Evolutionary conservation across 1,139 yeast genomes (phyloP), one percentile per base, ranked within the genome.

Genomic region (Meyerozyma elateridarum): DNA sequence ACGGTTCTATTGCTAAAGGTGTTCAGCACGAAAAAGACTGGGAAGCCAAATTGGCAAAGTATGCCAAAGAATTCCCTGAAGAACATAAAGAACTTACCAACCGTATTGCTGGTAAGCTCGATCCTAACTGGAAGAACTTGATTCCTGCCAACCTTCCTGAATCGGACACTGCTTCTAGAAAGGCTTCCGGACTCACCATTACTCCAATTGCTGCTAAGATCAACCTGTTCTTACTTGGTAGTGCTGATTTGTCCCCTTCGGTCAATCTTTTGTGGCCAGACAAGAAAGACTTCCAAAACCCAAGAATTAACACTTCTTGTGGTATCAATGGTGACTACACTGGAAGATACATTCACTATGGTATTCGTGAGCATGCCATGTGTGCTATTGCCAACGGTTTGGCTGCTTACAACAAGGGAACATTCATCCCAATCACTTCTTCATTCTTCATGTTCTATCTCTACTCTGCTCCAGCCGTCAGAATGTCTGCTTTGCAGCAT

Each of bases 321-420:
- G 59, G 58, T 9, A 39, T 49, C 19, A 41, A 45, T 20, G 59
- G 60, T 20, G 46, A 50, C 34, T 53, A 51, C 30, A 16, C 43
- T 6, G 61, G 64, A 6, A 37, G 61, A 28, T 54, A 53, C 32
- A 45, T 58, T 17, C 56, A 56, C 30, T 59, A 48, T 37, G 66
- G 66, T 26, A 45, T 61, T 18, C 44, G 66, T 30, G 66, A 60
- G 39, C 63, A 56, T 36, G 61, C 60, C 5, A 60, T 60, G 66
- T 55, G 51, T n/a, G 51, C 59, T 1, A 46, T 60, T 36, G 48
- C 64, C 12, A 60, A 61, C 34, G 66, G 66, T 27, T 53, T 60
- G 20, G 55, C 65, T n/a, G 64, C 65, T 13, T 60, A 37, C 38
- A 45, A 44, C 34, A 39, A 42, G 26, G 62, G 62, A 14, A 52